These are phyloP conservation scores for Neurospora sp. DNA, from an alignment of 2,329 filamentous ascomycete genomes.

Conservation along the genomic window DNA sequence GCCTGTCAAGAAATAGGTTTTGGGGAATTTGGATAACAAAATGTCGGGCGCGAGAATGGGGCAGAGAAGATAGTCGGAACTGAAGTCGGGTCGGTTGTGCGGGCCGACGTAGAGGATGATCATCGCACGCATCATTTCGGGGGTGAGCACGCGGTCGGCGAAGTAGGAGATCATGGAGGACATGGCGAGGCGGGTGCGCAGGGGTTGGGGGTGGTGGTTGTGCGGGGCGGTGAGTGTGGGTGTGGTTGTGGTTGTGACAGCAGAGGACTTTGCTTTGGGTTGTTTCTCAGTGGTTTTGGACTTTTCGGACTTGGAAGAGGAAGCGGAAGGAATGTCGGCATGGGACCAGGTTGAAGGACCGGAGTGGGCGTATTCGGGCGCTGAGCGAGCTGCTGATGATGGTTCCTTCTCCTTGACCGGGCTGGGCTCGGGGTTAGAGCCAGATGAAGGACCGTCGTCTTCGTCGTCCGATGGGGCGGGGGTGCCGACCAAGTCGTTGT, in stretches of 20 bases:
- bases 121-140: constrained; percentile 99
- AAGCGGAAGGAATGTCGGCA: constrained; percentile 6
- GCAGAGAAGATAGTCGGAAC: constrained; percentile 80
- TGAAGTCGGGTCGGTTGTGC: constrained; percentile 86
- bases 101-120: constrained; percentile 96
- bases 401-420: constrained; percentile 13
- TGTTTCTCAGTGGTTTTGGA: neutral
- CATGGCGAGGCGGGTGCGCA: constrained; percentile 83
- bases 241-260: neutral
- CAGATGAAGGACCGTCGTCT: constrained; percentile 33
- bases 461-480: constrained; percentile 75
- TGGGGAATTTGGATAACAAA: constrained; percentile 78
- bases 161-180: constrained; percentile 98
- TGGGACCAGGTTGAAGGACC: constrained; percentile 29
- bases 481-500: constrained; percentile 73
- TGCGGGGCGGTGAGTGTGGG: neutral
- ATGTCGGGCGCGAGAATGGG: constrained; percentile 82
- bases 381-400: constrained; percentile 21
- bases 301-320: neutral
- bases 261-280: neutral
- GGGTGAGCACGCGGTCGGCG: constrained; percentile 86
- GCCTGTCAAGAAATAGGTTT: constrained; percentile 87
- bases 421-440: constrained; percentile 17
- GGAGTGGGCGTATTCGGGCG: constrained; percentile 42
- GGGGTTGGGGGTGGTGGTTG: constrained; percentile 40